Base-by-base conservation (phyloP, 2,329 filamentous ascomycete species). In the Ascochyta viciae-villosae region DNA sequence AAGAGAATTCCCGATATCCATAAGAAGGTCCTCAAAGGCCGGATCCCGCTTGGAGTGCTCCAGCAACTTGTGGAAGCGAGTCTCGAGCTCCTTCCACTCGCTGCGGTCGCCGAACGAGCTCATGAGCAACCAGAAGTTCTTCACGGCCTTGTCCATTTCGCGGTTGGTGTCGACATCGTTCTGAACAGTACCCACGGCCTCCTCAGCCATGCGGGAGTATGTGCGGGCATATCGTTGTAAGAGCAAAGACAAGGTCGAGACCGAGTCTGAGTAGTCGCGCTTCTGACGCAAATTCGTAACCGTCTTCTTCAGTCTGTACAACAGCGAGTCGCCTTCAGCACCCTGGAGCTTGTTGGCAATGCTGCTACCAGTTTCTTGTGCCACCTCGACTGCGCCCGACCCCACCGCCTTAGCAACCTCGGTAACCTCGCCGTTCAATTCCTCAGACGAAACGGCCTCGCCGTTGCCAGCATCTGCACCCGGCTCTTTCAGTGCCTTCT, bases 211-310 rank as follows among this genome's bases (percentile, higher is more conserved):
- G 33, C 87, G 86, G 0, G 91, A 91, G 72, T 97, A 97, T 9
- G 87, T 81, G 59, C 86, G 80, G 9, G 90, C 88, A 74, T 96
- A 96, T 38, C 89, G 86, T 69, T 92, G 86, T 53, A 97, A 82
- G 6, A 98, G 81, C 7, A 87, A 77, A 0, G 90, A 86, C 29
- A 98, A 76, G 0, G 88, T 92, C 0, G 90, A 92, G 0, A 96
- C 92, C 0, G 93, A 96, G 43, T 93, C 87, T 0, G 89, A 87
- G 73, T 98, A 98, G 72, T 96, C 92, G 7, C 83, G 85, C 47
- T 90, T 87, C 67, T 91, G 84, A 7, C 90, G 84, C 13, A 98
- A 82, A 35, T 89, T 90, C 13, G 85, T 64, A 3, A 98, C 87
- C 0, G 89, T 87, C 66, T 89, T 82, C 74, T 93, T 94, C 45